Conservation (phyloP, 768 basidiomycete genomes). For the Leccinum longicurvipes region DNA sequence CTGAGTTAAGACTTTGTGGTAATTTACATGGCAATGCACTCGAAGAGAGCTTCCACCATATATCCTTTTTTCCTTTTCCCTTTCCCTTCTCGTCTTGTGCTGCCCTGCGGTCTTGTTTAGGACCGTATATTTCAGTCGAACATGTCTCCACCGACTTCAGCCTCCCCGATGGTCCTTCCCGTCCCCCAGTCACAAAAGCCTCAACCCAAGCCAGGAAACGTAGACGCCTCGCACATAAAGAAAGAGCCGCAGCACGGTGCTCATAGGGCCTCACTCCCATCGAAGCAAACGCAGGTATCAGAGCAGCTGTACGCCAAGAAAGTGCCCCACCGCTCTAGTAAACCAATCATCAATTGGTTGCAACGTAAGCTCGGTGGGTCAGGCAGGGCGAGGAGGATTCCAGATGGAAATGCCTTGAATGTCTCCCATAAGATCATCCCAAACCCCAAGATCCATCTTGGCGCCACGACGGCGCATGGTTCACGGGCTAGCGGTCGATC, state of each 20-base stretch:
- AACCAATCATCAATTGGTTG: constrained; percentile 88
- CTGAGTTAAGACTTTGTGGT: constrained; percentile 5
- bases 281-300: constrained; percentile 26
- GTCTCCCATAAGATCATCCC: constrained; percentile 11
- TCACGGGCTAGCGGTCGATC: constrained; percentile 28
- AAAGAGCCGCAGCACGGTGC: constrained; percentile 16
- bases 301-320: constrained; percentile 52
- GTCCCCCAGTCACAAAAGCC: constrained; percentile 12
- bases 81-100: background rate
- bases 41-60: background rate
- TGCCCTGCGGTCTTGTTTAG: background rate
- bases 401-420: constrained; percentile 28
- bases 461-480: constrained; percentile 3
- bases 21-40: constrained; percentile 6
- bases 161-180: constrained; percentile 14
- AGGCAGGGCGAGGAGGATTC: constrained; percentile 51
- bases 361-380: constrained; percentile 81
- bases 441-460: constrained; percentile 16
- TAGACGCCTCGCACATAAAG: constrained; percentile 10
- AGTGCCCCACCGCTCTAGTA: constrained; percentile 64
- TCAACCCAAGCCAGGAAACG: constrained; percentile 11
- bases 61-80: background rate
- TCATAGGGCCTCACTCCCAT: constrained; percentile 17
- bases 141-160: constrained; percentile 17
- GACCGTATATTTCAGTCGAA: background rate